Evolutionary conservation across 2,329 filamentous ascomycete genomes (phyloP).

Genomic region (Monilinia fructicola): DNA sequence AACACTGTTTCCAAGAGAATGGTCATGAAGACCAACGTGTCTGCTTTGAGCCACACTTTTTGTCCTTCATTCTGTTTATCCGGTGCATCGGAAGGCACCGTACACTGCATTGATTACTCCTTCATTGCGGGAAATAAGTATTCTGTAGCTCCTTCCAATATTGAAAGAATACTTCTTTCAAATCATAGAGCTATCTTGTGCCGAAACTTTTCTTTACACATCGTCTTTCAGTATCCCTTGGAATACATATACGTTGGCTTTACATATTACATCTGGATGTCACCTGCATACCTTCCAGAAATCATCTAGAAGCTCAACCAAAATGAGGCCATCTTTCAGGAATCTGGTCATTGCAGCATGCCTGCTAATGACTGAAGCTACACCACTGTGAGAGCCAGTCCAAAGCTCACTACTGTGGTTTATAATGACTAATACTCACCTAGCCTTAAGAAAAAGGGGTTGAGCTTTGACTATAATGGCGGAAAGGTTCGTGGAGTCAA

Average conservation of each 20-base stretch:
- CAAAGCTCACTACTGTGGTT: neutral
- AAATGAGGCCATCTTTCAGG: slow-evolving; percentile 27
- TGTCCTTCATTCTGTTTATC: neutral
- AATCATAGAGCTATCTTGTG: neutral
- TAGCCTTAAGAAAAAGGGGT: slow-evolving; percentile 29
- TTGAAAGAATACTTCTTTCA: neutral
- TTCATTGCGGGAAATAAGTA: slow-evolving; percentile 14
- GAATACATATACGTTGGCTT: neutral
- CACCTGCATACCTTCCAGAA: neutral
- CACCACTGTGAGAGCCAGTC: slow-evolving; percentile 30
- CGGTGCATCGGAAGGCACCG: neutral
- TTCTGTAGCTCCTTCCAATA: neutral
- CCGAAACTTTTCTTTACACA: neutral
- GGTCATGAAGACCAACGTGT: slow-evolving; percentile 3
- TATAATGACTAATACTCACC: slow-evolving; percentile 23
- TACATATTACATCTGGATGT: neutral
- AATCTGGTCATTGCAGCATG: slow-evolving; percentile 26
- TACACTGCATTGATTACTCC: neutral
- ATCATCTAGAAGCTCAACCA: neutral
- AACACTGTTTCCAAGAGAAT: neutral
- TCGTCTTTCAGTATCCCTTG: neutral
- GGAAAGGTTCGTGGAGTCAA: slow-evolving; percentile 64
- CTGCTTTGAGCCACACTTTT: slow-evolving; percentile 10
- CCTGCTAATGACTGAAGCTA: slow-evolving; percentile 27
- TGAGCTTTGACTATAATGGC: slow-evolving; percentile 53